These are phyloP conservation scores for Carpinus viminea DNA, from an alignment of 306 rosid genomes.

Conservation along the genomic window DNA sequence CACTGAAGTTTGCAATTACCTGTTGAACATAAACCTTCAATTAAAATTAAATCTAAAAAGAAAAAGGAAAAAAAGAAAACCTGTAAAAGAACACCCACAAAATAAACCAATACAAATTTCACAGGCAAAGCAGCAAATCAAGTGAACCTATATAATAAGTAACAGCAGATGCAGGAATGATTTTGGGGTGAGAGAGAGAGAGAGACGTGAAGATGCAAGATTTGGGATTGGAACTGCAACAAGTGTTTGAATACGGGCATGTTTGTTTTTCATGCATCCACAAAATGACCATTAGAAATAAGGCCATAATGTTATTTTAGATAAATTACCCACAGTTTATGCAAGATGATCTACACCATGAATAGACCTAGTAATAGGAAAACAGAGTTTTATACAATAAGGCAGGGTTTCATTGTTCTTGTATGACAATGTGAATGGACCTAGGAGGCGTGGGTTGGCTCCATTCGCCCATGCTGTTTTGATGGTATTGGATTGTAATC, in stretches of 20 bases:
- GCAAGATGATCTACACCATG: slow-evolving; percentile 1
- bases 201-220: slow-evolving; percentile 15
- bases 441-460: neutral
- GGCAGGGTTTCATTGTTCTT: neutral
- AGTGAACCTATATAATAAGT: slow-evolving; percentile 9
- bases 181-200: neutral
- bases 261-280: neutral
- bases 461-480: neutral
- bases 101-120: neutral
- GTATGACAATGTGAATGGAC: neutral
- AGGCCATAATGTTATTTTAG: neutral
- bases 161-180: neutral
- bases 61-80: neutral
- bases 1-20: slow-evolving; percentile 97
- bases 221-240: neutral
- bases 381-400: neutral
- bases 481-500: slow-evolving; percentile 3
- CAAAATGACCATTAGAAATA: neutral
- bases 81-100: neutral
- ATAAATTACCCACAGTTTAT: neutral
- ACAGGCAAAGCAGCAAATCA: slow-evolving; percentile 11
- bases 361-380: neutral
- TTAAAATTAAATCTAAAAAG: slow-evolving; percentile 2
- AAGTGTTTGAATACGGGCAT: neutral
- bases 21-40: slow-evolving; percentile 41